Evolutionary conservation across 441 rosid genomes (phyloP).

Genomic region (Adansonia rubrostipa): DNA sequence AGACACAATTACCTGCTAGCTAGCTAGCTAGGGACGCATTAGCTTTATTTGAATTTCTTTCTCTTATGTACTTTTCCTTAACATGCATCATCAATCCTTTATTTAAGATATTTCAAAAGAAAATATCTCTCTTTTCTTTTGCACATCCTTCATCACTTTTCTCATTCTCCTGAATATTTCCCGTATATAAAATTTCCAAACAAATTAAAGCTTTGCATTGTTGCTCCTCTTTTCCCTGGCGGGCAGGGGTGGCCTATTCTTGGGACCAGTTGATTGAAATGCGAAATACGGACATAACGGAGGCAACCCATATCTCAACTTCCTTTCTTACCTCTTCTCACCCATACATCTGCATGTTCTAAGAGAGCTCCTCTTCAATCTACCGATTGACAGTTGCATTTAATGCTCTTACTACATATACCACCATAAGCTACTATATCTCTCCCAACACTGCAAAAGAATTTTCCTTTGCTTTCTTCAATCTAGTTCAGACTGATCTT

Average conservation of each 20-base stretch:
- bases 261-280: conserved; percentile 39
- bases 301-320: background rate
- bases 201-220: conserved; percentile 1
- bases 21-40: background rate
- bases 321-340: background rate
- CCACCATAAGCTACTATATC: conserved; percentile 9
- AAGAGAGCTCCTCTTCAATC: background rate
- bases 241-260: conserved; percentile 14
- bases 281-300: conserved; percentile 38
- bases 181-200: conserved; percentile 22
- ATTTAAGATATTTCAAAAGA: background rate
- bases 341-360: conserved; percentile 15
- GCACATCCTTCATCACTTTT: conserved; percentile 21
- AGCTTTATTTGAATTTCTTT: conserved; percentile 15
- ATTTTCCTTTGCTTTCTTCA: conserved; percentile 1
- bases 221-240: conserved; percentile 36
- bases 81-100: background rate
- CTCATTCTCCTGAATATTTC: background rate
- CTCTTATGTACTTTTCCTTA: background rate
- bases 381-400: background rate
- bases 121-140: conserved; percentile 28
- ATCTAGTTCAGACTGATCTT: background rate
- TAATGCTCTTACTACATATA: conserved; percentile 18
- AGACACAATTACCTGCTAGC: conserved; percentile 4
- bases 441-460: background rate